Percentiles rank a stretch among this genome's conserved stretches.
Evolutionary conservation across 345 rosid species (phyloP).

Genomic region (Pistacia integerrima): DNA sequence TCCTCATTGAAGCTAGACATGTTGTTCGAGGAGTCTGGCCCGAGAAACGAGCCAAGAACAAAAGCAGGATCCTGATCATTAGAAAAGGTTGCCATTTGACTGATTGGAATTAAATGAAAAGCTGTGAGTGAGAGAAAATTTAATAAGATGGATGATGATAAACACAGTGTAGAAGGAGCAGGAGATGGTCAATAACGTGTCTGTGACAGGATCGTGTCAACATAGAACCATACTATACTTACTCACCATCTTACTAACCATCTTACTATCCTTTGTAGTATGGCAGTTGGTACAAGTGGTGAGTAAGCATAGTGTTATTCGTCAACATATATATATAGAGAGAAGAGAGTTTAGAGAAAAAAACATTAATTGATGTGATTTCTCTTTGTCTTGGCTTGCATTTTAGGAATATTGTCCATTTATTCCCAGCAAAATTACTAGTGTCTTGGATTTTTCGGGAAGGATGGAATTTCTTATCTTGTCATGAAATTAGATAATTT

Average conservation of each 20-base stretch:
- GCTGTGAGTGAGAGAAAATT: background rate
- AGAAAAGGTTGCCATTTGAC: slow-evolving; percentile 16
- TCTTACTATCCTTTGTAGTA: too few species aligned
- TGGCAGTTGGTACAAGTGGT: too few species aligned
- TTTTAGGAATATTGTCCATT: background rate
- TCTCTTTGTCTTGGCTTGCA: background rate
- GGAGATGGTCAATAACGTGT: too few species aligned
- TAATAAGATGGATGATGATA: background rate
- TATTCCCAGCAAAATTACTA: background rate
- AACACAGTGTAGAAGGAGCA: background rate
- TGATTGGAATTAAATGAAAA: background rate
- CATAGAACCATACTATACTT: too few species aligned
- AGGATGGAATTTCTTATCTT: too few species aligned
- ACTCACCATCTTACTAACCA: too few species aligned
- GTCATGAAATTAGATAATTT: too few species aligned
- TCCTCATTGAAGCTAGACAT: slow-evolving; percentile 3
- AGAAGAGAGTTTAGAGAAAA: too few species aligned
- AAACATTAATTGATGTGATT: background rate
- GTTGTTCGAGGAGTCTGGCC: background rate
- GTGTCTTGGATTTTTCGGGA: too few species aligned
- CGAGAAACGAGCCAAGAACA: slow-evolving; percentile 11
- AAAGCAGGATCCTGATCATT: background rate
- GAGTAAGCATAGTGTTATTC: too few species aligned
- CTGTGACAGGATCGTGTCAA: too few species aligned
- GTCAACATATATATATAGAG: background rate